phyloP scores from a whole-genome alignment of 306 rosid species.

The Cyclanthera cordifolia region DNA sequence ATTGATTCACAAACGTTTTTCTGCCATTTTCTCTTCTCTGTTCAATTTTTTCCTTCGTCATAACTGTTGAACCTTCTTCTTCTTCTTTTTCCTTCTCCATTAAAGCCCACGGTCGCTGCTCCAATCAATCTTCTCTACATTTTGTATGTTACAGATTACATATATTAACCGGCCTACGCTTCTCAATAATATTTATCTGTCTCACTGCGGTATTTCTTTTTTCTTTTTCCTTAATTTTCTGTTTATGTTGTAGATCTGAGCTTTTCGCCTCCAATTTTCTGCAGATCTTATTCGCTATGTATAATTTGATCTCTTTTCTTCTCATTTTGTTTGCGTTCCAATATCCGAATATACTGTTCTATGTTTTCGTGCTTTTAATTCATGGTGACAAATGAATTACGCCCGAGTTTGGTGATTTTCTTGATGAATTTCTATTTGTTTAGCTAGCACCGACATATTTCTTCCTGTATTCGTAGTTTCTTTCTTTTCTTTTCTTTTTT shows the following conservation, averaged over 20 bases:
- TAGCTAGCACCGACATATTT: neutral
- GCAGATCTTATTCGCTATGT: slow-evolving; percentile 4
- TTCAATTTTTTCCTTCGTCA: neutral
- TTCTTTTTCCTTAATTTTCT: slow-evolving; percentile 1
- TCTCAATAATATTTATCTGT: neutral
- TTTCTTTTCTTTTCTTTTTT: no score
- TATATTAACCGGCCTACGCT: neutral
- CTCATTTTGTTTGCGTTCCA: neutral
- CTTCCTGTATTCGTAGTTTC: neutral
- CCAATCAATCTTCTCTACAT: slow-evolving; percentile 9
- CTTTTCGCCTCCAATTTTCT: neutral
- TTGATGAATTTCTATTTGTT: neutral
- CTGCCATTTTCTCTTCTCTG: neutral
- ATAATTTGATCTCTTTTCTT: neutral
- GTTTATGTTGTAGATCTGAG: neutral
- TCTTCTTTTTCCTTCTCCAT: neutral
- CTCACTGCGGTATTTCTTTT: neutral
- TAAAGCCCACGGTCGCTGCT: neutral
- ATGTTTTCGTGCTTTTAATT: neutral
- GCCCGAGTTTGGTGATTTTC: neutral
- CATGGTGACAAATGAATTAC: neutral
- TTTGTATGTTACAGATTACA: neutral
- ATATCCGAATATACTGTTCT: neutral
- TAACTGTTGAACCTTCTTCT: neutral
- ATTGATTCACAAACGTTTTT: neutral